Conservation (phyloP, 805 yeast genomes). For the Clavispora santaluciae region DNA sequence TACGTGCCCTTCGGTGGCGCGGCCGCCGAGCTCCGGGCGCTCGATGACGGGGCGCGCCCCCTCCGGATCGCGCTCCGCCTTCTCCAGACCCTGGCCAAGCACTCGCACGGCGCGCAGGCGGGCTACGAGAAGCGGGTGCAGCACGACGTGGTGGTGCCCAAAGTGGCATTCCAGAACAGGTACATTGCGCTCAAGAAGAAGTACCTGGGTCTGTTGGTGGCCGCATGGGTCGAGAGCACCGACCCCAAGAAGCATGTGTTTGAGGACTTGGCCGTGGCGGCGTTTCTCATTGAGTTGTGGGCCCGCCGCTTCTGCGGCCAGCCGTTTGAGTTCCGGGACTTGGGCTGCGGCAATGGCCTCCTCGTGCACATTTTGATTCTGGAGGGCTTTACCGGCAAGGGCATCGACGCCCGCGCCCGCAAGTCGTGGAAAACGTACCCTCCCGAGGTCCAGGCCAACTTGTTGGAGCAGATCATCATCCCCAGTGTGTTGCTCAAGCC, state of each 20-base stretch:
- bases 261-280: conserved; percentile 94
- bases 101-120: conserved; percentile 73
- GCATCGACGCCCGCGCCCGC: conserved; percentile 85
- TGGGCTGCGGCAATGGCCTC: conserved; percentile 95
- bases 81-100: conserved; percentile 74
- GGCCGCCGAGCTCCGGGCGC: conserved; percentile 17
- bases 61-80: conserved; percentile 79
- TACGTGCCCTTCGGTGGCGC: conserved; percentile 56
- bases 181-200: conserved; percentile 78
- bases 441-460: conserved; percentile 46
- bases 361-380: conserved; percentile 65
- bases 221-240: conserved; percentile 87
- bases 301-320: conserved; percentile 38
- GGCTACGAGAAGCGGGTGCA: conserved; percentile 87
- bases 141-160: conserved; percentile 82
- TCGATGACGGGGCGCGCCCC: conserved; percentile 53
- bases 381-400: conserved; percentile 82
- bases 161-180: conserved; percentile 75
- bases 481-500: conserved; percentile 71
- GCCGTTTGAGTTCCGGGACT: conserved; percentile 70
- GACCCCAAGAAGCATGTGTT: conserved; percentile 95
- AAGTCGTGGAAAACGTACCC: conserved; percentile 86
- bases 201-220: conserved; percentile 70
- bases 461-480: conserved; percentile 76
- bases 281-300: conserved; percentile 89